These are phyloP conservation scores for Chrysosporium keratinophilum DNA, from an alignment of 2,329 filamentous ascomycete genomes.

Conservation along the genomic window DNA sequence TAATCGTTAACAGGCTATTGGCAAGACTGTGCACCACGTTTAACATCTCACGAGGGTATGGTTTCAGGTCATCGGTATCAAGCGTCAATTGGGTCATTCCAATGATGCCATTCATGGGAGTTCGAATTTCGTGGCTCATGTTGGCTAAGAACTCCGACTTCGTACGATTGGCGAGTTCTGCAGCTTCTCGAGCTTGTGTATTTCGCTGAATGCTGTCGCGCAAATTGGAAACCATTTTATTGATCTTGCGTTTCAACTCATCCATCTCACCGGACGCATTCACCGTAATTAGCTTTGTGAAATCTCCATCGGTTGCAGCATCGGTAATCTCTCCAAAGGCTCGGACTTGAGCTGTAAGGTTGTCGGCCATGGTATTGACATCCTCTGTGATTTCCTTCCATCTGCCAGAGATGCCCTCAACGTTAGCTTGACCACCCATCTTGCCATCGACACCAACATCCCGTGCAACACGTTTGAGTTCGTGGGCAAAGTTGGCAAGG, in stretches of 20 bases:
- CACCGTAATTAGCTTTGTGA: slow-evolving; percentile 91
- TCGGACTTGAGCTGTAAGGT: slow-evolving; percentile 87
- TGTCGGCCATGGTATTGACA: slow-evolving; percentile 84
- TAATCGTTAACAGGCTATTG: slow-evolving; percentile 92
- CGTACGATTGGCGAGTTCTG: slow-evolving; percentile 92
- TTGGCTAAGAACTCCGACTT: slow-evolving; percentile 98
- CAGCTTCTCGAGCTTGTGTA: slow-evolving; percentile 87
- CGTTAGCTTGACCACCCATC: slow-evolving; percentile 94
- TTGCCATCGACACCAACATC: slow-evolving; percentile 97
- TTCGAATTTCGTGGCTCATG: slow-evolving; percentile 97
- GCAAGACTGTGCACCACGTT: slow-evolving; percentile 96
- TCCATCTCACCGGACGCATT: slow-evolving; percentile 99
- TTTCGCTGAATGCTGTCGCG: slow-evolving; percentile 95
- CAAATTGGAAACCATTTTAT: slow-evolving; percentile 95
- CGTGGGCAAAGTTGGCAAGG: slow-evolving; percentile 88
- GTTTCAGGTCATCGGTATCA: slow-evolving; percentile 86
- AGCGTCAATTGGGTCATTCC: slow-evolving; percentile 95
- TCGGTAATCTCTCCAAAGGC: slow-evolving; percentile 99
- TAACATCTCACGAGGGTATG: slow-evolving; percentile 94
- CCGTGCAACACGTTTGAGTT: slow-evolving; percentile 88
- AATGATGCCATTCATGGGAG: slow-evolving; percentile 95
- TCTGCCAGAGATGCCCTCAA: slow-evolving; percentile 79
- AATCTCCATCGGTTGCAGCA: slow-evolving; percentile 90
- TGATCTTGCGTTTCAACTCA: slow-evolving; percentile 97
- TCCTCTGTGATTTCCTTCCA: slow-evolving; percentile 99